Evolutionary conservation across 495 filamentous ascomycete genomes (phyloP).

Genomic region (Hapsidospora chrysogenum): DNA sequence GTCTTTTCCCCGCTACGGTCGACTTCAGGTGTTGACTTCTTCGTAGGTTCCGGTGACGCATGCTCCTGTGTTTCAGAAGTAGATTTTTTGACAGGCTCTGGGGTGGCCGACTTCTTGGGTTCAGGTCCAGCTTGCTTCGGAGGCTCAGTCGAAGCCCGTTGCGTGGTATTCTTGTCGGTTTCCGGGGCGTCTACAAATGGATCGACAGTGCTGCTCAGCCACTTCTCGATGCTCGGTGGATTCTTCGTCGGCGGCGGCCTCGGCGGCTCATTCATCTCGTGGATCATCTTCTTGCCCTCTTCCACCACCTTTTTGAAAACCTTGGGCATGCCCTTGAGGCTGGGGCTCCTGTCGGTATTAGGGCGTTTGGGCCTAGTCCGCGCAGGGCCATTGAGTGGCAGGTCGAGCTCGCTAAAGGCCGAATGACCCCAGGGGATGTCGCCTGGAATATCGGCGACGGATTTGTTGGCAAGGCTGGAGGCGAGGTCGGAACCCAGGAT

Average conservation of each 20-base stretch:
- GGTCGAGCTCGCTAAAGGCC: slow-evolving; percentile 39
- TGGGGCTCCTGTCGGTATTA: slow-evolving; percentile 21
- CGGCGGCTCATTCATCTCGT: slow-evolving; percentile 33
- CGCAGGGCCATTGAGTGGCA: slow-evolving; percentile 25
- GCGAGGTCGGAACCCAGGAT: slow-evolving; percentile 12
- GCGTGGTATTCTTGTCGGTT: slow-evolving; percentile 8
- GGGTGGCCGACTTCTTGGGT: too few species aligned
- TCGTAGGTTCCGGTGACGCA: too few species aligned
- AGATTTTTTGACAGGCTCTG: too few species aligned
- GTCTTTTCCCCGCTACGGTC: too few species aligned
- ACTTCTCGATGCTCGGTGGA: slow-evolving; percentile 53
- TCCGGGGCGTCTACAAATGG: slow-evolving; percentile 47
- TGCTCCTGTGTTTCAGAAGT: too few species aligned
- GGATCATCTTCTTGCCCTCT: slow-evolving; percentile 36
- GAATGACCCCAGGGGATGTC: slow-evolving; percentile 40
- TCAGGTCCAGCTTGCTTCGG: slow-evolving; percentile 3
- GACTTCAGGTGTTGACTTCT: too few species aligned
- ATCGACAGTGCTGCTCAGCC: slow-evolving; percentile 57
- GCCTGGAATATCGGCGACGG: slow-evolving; percentile 35
- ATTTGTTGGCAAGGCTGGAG: slow-evolving; percentile 25
- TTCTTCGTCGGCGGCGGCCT: slow-evolving; percentile 24
- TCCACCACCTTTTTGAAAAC: slow-evolving; percentile 37
- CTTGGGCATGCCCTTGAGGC: slow-evolving; percentile 34
- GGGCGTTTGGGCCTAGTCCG: slow-evolving; percentile 21
- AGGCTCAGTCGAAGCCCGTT: not conserved